These are phyloP conservation scores for Posidonia australis DNA, from an alignment of 106 monocot species.

Conservation along the genomic window DNA sequence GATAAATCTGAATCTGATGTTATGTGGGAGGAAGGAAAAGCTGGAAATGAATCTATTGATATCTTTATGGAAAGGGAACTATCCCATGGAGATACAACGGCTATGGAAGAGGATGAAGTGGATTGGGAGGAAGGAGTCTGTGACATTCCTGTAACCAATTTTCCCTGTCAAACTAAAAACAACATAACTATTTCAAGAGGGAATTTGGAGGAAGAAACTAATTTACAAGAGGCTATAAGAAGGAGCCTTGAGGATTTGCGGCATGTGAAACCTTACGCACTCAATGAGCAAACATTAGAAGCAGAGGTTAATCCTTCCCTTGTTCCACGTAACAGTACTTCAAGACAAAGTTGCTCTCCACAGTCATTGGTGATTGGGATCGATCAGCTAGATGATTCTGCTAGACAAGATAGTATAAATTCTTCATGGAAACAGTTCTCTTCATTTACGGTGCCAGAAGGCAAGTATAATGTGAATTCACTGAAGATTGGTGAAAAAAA, in stretches of 20 bases:
- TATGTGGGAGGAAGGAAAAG: slow-evolving; percentile 50
- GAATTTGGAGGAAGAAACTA: slow-evolving; percentile 65
- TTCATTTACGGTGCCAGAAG: background rate
- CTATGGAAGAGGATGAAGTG: slow-evolving; percentile 34
- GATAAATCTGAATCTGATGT: slow-evolving; percentile 45
- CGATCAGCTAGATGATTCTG: slow-evolving; percentile 1
- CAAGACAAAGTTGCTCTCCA: background rate
- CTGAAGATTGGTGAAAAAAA: slow-evolving; percentile 4
- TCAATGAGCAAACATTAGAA: background rate
- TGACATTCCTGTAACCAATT: slow-evolving; percentile 14
- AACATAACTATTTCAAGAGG: slow-evolving; percentile 40
- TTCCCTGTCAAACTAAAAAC: slow-evolving; percentile 14
- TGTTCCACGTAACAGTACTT: slow-evolving; percentile 1
- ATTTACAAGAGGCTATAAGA: slow-evolving; percentile 80
- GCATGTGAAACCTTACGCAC: background rate
- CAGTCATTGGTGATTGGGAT: background rate
- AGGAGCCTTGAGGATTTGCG: slow-evolving; percentile 71
- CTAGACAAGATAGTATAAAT: background rate
- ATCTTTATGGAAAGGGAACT: background rate
- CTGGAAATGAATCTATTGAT: slow-evolving; percentile 6
- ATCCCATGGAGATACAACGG: background rate
- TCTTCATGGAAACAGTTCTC: slow-evolving; percentile 9
- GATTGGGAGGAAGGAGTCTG: slow-evolving; percentile 66
- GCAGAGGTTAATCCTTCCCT: background rate
- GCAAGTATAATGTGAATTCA: slow-evolving; percentile 12